Conservation (phyloP, 208 protist genomes). For the Naegleria fowleri region DNA sequence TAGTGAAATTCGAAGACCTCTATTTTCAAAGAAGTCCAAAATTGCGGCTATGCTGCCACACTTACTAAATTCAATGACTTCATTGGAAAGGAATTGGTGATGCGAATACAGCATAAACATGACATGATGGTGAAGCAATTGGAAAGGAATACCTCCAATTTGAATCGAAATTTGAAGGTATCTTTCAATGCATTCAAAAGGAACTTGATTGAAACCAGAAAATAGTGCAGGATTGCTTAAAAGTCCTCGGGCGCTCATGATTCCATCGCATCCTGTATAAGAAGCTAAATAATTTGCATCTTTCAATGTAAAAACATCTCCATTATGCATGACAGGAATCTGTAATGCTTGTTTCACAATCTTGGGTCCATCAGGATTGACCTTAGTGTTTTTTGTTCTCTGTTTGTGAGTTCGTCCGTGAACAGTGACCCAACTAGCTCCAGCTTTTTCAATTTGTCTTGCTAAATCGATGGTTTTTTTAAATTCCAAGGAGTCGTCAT, state of each 20-base stretch:
- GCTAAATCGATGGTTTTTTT: slow-evolving; percentile 68
- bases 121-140: neutral
- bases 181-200: neutral
- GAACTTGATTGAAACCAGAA: slow-evolving; percentile 33
- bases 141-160: neutral
- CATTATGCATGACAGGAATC: slow-evolving; percentile 73
- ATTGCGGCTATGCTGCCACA: neutral
- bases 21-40: neutral
- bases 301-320: slow-evolving; percentile 55
- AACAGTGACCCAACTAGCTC: slow-evolving; percentile 68
- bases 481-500: slow-evolving; percentile 28
- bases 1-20: neutral
- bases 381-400: slow-evolving; percentile 50
- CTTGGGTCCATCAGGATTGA: slow-evolving; percentile 57
- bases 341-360: slow-evolving; percentile 56
- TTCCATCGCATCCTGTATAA: slow-evolving; percentile 53
- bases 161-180: neutral
- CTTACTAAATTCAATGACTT: neutral
- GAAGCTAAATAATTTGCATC: slow-evolving; percentile 54
- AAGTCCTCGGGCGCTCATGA: slow-evolving; percentile 70
- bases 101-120: neutral
- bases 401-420: slow-evolving; percentile 64
- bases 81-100: neutral
- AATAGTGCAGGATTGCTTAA: slow-evolving; percentile 73
- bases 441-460: slow-evolving; percentile 64